Conservation (phyloP, 495 filamentous ascomycete species). For the Physcia stellaris region DNA sequence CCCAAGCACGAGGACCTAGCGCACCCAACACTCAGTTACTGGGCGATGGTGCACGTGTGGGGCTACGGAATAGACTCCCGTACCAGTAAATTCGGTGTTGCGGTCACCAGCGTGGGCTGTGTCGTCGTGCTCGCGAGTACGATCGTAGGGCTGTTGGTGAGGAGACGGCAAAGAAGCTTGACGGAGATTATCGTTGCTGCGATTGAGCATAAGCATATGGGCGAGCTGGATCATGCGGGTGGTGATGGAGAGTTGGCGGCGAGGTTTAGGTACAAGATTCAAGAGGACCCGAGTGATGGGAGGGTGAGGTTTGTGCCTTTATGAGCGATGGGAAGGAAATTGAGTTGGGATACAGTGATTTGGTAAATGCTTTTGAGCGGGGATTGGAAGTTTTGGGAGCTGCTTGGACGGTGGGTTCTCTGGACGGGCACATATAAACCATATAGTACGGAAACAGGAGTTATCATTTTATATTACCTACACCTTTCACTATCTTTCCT, state of each 20-base stretch:
- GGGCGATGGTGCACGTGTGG: conserved; percentile 13
- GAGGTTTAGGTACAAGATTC: conserved; percentile 10
- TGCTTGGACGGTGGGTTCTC: too few relatives aligned
- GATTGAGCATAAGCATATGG: conserved; percentile 5
- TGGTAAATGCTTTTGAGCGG: too few relatives aligned
- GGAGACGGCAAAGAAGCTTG: conserved; percentile 3
- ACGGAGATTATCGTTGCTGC: conserved; percentile 9
- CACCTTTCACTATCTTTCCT: too few relatives aligned
- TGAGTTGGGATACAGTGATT: too few relatives aligned
- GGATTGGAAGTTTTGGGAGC: too few relatives aligned
- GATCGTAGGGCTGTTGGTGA: neutral
- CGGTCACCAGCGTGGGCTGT: conserved; percentile 6
- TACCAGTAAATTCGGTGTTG: conserved; percentile 13
- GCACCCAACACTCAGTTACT: conserved; percentile 7
- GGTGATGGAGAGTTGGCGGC: conserved; percentile 3
- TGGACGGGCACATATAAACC: too few relatives aligned
- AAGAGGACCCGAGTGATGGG: conserved; percentile 9
- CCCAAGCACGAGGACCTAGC: neutral
- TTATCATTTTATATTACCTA: too few relatives aligned
- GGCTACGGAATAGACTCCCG: conserved; percentile 11
- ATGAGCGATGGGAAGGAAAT: too few relatives aligned
- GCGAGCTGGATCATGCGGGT: conserved; percentile 7
- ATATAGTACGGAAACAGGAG: too few relatives aligned
- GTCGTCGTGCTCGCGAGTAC: conserved; percentile 5
- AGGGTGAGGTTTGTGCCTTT: conserved; percentile 8